phyloP scores from a whole-genome alignment of 495 filamentous ascomycete genomes.

The Thozetella sp. region DNA sequence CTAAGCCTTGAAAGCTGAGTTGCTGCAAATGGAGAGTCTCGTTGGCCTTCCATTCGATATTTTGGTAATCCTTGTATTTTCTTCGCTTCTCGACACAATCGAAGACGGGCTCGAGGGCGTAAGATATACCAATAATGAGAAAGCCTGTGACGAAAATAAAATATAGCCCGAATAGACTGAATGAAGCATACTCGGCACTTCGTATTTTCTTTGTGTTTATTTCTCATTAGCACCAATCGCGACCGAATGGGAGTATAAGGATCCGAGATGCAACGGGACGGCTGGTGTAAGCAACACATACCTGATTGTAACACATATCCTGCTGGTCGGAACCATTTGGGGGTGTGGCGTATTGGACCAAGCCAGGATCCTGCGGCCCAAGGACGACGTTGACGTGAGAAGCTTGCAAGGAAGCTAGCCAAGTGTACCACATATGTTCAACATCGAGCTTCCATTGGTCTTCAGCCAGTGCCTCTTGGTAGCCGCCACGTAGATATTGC shows the following conservation, averaged over 20 bases:
- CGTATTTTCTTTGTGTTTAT: neutral
- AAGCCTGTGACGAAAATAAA: neutral
- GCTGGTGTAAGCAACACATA: no score
- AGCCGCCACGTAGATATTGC: neutral
- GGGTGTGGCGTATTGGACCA: no score
- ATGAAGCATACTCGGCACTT: neutral
- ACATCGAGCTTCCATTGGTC: constrained; percentile 6
- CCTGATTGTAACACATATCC: neutral
- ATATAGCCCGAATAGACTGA: neutral
- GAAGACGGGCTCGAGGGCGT: neutral
- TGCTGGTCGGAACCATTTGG: neutral
- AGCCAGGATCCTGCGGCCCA: no score
- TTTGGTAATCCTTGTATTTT: neutral
- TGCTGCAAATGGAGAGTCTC: neutral
- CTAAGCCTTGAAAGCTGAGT: neutral
- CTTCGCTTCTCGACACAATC: neutral
- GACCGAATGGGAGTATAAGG: neutral
- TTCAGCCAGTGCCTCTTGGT: neutral
- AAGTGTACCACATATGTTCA: neutral
- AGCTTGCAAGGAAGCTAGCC: neutral
- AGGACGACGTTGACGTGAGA: neutral
- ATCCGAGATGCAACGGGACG: no score
- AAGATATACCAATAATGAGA: neutral
- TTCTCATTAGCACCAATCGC: neutral
- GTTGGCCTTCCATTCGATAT: neutral